These are phyloP conservation scores for Mycothermus thermophilus DNA, from an alignment of 495 filamentous ascomycete genomes.

Conservation along the genomic window DNA sequence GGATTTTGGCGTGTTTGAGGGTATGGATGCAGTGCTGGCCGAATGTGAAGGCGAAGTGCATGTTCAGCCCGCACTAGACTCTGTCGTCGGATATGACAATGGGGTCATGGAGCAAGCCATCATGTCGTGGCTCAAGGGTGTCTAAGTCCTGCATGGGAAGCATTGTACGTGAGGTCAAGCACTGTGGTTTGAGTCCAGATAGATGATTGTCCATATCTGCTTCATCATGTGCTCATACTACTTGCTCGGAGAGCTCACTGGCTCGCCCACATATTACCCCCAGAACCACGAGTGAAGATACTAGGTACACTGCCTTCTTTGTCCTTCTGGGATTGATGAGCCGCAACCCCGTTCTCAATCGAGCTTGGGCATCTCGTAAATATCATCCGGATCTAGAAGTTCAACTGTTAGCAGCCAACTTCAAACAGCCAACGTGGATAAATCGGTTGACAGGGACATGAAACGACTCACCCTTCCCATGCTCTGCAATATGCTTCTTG, in stretches of 20 bases:
- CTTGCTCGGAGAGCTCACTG: no score
- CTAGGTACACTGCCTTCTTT: no score
- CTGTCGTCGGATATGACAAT: conserved; percentile 6
- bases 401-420: conserved; percentile 1
- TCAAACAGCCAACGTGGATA: neutral
- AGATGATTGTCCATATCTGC: no score
- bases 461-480: conserved; percentile 28
- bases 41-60: conserved; percentile 13
- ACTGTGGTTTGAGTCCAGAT: no score
- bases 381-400: conserved; percentile 38
- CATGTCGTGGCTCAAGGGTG: conserved; percentile 10
- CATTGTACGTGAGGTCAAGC: no score
- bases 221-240: no score
- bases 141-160: no score
- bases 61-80: conserved; percentile 11
- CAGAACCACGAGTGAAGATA: no score
- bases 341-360: conserved; percentile 1
- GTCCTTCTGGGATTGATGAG: no score
- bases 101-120: conserved; percentile 7
- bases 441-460: no score
- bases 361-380: conserved; percentile 15
- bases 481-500: conserved; percentile 40
- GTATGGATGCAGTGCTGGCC: conserved; percentile 3
- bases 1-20: neutral
- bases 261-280: no score